Percentiles rank a stretch among this genome's conserved stretches.
Conservation (phyloP, 2,329 filamentous ascomycete species). For the Bipolaris bicolor region DNA sequence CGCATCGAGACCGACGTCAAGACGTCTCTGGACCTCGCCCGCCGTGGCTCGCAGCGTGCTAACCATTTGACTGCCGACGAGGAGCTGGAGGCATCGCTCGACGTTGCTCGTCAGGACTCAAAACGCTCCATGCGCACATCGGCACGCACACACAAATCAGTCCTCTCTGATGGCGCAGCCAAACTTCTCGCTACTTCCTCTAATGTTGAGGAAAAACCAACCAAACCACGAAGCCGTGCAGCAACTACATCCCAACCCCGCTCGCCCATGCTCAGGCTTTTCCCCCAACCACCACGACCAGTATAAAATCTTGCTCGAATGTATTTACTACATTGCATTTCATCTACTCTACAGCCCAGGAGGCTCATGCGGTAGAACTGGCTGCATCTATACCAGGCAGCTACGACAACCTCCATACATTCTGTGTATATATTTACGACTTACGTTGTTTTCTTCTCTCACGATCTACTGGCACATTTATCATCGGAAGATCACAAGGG, state of each 20-base stretch:
- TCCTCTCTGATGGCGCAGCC: slow-evolving; percentile 42
- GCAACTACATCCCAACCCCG: slow-evolving; percentile 36
- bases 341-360: slow-evolving; percentile 6
- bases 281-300: slow-evolving; percentile 39
- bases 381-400: slow-evolving; percentile 16
- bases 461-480: slow-evolving; percentile 1
- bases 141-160: slow-evolving; percentile 38
- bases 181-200: slow-evolving; percentile 32
- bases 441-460: slow-evolving; percentile 16
- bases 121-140: slow-evolving; percentile 20
- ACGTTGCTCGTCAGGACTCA: slow-evolving; percentile 33
- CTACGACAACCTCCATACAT: slow-evolving; percentile 14
- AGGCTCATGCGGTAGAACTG: slow-evolving; percentile 18
- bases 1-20: slow-evolving; percentile 31
- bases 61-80: slow-evolving; percentile 19
- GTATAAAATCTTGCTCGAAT: slow-evolving; percentile 15
- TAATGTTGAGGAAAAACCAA: slow-evolving; percentile 9
- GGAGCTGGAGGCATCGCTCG: slow-evolving; percentile 30
- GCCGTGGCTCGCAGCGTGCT: slow-evolving; percentile 31
- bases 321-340: slow-evolving; percentile 1
- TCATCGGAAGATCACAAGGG: slow-evolving; percentile 11
- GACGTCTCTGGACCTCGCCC: slow-evolving; percentile 36
- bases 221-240: slow-evolving; percentile 33
- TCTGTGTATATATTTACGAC: slow-evolving; percentile 29
- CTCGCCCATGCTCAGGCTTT: slow-evolving; percentile 41